A percentile compares a stretch with the other conserved stretches of the same genome.
These are phyloP conservation scores for Halteria grandinella DNA, from an alignment of 73 alveolate species.

Conservation along the genomic window DNA sequence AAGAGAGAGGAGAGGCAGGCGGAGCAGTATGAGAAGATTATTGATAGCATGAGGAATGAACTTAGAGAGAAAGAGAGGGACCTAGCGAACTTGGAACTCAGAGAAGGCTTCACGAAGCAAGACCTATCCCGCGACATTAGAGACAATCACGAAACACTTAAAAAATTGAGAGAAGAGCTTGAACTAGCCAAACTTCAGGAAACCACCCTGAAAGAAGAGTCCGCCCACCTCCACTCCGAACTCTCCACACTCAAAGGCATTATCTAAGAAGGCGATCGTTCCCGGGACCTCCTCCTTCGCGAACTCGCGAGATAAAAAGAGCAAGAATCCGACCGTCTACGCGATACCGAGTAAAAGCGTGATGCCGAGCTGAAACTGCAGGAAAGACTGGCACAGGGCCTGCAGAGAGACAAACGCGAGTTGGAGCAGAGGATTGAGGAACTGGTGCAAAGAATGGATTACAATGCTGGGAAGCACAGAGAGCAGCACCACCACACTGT, in stretches of 20 bases:
- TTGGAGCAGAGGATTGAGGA: slow-evolving; percentile 46
- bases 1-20: slow-evolving; percentile 34
- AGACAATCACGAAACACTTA: neutral
- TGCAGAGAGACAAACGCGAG: slow-evolving; percentile 34
- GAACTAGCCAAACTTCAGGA: neutral
- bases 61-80: slow-evolving; percentile 51
- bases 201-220: neutral
- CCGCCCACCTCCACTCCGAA: too few relatives aligned
- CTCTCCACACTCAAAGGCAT: slow-evolving; percentile 30
- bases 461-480: neutral
- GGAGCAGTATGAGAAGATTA: slow-evolving; percentile 34
- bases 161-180: neutral
- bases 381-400: slow-evolving; percentile 11
- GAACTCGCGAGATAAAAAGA: slow-evolving; percentile 25
- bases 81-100: slow-evolving; percentile 4
- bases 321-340: neutral
- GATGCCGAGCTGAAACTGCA: slow-evolving; percentile 31
- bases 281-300: slow-evolving; percentile 33
- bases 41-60: slow-evolving; percentile 48
- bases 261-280: slow-evolving; percentile 11
- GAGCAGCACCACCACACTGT: slow-evolving; percentile 48
- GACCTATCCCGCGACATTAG: slow-evolving; percentile 8
- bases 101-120: slow-evolving; percentile 41
- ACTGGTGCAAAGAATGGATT: neutral
- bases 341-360: slow-evolving; percentile 1